Base-by-base conservation (phyloP, 106 monocot species). In the Acorus gramineus region DNA sequence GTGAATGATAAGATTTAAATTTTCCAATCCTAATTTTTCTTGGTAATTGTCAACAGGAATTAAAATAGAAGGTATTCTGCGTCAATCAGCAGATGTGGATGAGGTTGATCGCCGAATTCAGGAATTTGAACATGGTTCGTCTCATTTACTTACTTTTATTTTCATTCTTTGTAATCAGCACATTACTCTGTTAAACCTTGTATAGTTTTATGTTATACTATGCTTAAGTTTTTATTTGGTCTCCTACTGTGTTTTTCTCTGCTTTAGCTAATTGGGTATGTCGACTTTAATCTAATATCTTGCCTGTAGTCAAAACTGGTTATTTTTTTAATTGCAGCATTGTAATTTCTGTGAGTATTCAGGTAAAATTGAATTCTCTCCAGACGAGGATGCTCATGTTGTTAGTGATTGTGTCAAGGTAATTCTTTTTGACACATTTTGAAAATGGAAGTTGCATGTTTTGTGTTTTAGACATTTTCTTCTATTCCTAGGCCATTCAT, bases 1-100 rank as follows among this genome's bases (percentile, higher is more conserved):
- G 28, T 28, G 28, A 28, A 28, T 28, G 28, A 28, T 28, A 28
- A 28, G 28, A 28, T 28, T 28, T 28, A 28, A 28, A 28, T 28
- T 28, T 28, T 28, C 28, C 28, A 28, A 28, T 28, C 28, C 28
- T 28, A 28, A 28, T 28, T 28, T 28, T 28, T 28, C 28, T 28
- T 28, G 28, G 28, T 28, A 28, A 28, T 28, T 28, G 28, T 70
- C 6, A 42, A 52, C 68, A 98, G 96, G 96, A 66, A 65, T 88
- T 11, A 98, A 79, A 73, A 91, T 98, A 47, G 96, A 98, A 83
- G 96, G 96, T 50, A 87, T 98, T 66, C 71, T 98, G 64, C 65
- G 96, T n/a, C 96, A 98, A 69, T 98, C 96, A 70, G 96, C 96
- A 77, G 96, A 91, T 79, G 96, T 91, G 65, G 96, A 98, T 83